Evolutionary conservation across 176 grass and related monocot species (phyloP).

Genomic region (Carex myosuroides): DNA sequence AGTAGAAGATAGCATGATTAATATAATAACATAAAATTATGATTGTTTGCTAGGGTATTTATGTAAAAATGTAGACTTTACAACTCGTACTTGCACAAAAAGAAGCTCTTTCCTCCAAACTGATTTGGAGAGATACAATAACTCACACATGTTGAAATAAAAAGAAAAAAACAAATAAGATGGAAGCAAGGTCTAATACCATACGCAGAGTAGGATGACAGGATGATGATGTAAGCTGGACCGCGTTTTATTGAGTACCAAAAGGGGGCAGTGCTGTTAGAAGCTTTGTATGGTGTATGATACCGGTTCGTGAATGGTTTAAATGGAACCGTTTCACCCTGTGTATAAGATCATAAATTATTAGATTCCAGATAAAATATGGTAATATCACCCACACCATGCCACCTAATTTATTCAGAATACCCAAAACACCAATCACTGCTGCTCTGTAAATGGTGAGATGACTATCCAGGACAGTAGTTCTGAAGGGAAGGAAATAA

Average conservation of each 20-base stretch:
- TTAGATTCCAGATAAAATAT: background rate
- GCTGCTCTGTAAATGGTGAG: background rate
- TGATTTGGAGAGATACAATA: background rate
- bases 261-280: slow-evolving; percentile 60
- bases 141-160: background rate
- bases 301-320: slow-evolving; percentile 68
- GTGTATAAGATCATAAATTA: slow-evolving; percentile 10
- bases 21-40: background rate
- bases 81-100: too few species aligned
- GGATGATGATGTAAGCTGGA: slow-evolving; percentile 71
- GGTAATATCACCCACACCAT: background rate
- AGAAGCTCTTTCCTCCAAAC: background rate
- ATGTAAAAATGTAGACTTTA: background rate
- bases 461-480: background rate
- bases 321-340: slow-evolving; percentile 83
- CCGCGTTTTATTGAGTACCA: slow-evolving; percentile 95
- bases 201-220: slow-evolving; percentile 81
- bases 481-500: background rate
- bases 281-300: slow-evolving; percentile 58
- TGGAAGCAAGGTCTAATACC: slow-evolving; percentile 34
- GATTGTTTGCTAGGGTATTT: background rate
- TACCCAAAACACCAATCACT: background rate
- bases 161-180: background rate
- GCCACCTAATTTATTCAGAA: background rate
- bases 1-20: background rate